phyloP scores from a whole-genome alignment of 2,329 filamentous ascomycete species.

The Xylariaceae sp. region DNA sequence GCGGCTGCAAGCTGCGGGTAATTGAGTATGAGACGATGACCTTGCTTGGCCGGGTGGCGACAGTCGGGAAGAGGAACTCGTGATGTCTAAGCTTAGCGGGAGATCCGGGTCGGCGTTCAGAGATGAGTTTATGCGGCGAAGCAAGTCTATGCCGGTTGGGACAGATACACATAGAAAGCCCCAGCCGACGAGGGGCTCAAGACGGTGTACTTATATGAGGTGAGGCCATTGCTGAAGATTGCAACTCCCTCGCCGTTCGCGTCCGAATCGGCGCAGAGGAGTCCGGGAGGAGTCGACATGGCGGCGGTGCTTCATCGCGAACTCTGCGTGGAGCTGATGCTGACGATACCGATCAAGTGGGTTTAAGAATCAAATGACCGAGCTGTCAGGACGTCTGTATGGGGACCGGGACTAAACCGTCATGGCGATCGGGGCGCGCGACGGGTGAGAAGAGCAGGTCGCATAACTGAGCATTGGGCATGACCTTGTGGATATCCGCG shows the following conservation, averaged over 20 bases:
- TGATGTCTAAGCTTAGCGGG: conserved; percentile 10
- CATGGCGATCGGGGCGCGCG: no score
- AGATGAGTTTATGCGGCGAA: background rate
- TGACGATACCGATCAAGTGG: conserved; percentile 5
- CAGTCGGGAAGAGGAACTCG: conserved; percentile 5
- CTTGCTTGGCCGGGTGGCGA: conserved; percentile 9
- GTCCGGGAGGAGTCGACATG: conserved; percentile 1
- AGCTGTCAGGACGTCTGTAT: background rate
- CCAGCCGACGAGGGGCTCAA: no score
- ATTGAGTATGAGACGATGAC: background rate
- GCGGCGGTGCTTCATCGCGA: conserved; percentile 2
- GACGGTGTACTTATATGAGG: background rate
- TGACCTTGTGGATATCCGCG: no score
- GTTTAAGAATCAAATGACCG: conserved; percentile 3
- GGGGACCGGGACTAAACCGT: background rate
- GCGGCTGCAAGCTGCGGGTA: background rate
- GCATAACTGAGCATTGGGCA: no score
- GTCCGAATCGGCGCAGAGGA: conserved; percentile 1
- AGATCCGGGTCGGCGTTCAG: background rate
- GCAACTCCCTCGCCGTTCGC: background rate
- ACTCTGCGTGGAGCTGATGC: conserved; percentile 8
- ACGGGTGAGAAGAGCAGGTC: no score
- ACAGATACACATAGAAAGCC: no score
- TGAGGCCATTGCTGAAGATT: background rate
- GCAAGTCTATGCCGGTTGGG: no score